A percentile compares a stretch with the other conserved stretches of the same genome.
Evolutionary conservation across 2,329 filamentous ascomycete genomes (phyloP).

Genomic region (Geoglossum cookeanum): DNA sequence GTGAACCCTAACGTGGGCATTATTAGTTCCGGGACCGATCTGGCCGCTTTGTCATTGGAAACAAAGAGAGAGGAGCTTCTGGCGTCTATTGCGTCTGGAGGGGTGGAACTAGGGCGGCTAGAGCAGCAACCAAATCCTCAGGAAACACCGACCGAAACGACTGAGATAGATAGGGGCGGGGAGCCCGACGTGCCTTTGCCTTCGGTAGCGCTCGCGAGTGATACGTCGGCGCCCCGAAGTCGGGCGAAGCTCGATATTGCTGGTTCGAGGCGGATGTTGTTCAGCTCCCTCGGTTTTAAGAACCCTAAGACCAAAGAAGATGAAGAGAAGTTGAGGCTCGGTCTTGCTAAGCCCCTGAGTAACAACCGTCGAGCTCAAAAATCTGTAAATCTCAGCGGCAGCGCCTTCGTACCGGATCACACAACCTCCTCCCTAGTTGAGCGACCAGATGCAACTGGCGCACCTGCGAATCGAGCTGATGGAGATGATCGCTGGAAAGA

Average conservation of each 20-base stretch:
- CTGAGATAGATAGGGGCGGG: not conserved
- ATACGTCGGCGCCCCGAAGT: not conserved
- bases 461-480: slow-evolving; percentile 11
- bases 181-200: no score
- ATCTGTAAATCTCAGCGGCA: slow-evolving; percentile 4
- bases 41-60: slow-evolving; percentile 25
- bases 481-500: slow-evolving; percentile 49
- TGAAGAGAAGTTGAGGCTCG: slow-evolving; percentile 36
- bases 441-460: slow-evolving; percentile 1
- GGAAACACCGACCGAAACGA: not conserved
- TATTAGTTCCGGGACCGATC: not conserved
- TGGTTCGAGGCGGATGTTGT: slow-evolving; percentile 47
- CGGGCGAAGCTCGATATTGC: slow-evolving; percentile 34
- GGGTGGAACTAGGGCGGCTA: slow-evolving; percentile 28
- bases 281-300: slow-evolving; percentile 51
- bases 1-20: not conserved
- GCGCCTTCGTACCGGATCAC: slow-evolving; percentile 11
- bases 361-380: not conserved
- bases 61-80: slow-evolving; percentile 31
- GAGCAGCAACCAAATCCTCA: slow-evolving; percentile 6
- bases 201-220: not conserved
- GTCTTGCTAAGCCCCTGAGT: not conserved
- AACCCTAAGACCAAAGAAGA: slow-evolving; percentile 50
- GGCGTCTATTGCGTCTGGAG: slow-evolving; percentile 30
- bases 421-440: slow-evolving; percentile 13